Evolutionary conservation across 2,329 filamentous ascomycete species (phyloP), one percentile per base, ranked within the genome.

Genomic region (Penicillium freii): DNA sequence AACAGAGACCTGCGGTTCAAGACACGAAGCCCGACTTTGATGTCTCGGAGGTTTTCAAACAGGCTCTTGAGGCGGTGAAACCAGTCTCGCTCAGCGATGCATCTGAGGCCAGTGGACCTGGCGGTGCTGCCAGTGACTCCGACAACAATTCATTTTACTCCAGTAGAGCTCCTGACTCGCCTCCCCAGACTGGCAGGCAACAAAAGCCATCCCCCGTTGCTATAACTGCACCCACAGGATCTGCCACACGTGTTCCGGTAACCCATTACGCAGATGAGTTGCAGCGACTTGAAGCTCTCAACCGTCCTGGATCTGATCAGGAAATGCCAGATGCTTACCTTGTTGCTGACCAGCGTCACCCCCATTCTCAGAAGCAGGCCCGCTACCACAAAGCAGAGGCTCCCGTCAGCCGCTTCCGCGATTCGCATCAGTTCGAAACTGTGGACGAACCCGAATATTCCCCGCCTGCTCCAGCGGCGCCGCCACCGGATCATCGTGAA

Each of bases 131-230:
- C 19, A 89, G 82, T 82, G 90, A 93, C 74, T 90, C 92, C 78
- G 92, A 97, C 77, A 89, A 95, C 73, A 92, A 95, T 71, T 94
- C 92, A 40, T 96, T 96, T 76, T 97, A 97, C 80, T 97, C 93
- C 65, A 97, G 92, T 77, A 90, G 89, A 78, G 84, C 83, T 62
- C 88, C 92, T 80, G 90, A 92, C 73, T 96, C 92, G 23, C 62
- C 64, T 62, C 80, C 83, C 71, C 80, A 81, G 60, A 73, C 77
- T 39, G 73, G 72, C 53, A 70, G 72, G 17, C 71, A 69, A 47
- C 68, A 63, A 54, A 67, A 69, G 47, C 61, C 66, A 27, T 72
- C 72, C 50, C 63, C 71, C 25, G 65, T 62, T 38, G 66, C 68
- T 58, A 63, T 67, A 53, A 59, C 69, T 54, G 66, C 69, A 54